Base-by-base conservation (phyloP, 768 basidiomycete species). In the Mycena sanguinolenta region DNA sequence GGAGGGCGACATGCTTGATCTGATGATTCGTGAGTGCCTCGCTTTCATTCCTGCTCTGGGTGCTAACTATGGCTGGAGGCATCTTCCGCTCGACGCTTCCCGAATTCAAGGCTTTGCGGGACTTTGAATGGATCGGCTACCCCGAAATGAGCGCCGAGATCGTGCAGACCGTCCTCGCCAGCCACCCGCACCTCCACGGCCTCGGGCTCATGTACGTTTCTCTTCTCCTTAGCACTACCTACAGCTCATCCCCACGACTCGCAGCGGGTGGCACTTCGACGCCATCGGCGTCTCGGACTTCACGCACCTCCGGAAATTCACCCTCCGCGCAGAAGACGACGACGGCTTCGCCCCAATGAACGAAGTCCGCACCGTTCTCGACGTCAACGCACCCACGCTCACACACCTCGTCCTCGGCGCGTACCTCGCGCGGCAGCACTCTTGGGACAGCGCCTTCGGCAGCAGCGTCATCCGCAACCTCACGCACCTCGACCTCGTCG, bases 81-180 rank as follows among this genome's bases (percentile, higher is more conserved):
- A 87, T 91, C 53, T 90, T 92, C 78, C 86, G 86, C 64, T 88
- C 86, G 12, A 86, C 90, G 2, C 82, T 92, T 17, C 90, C 90
- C 1, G 88, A 88, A 50, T 91, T 92, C 79, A 89, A 82, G 67
- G 85, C 86, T 10, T 80, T 92, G 14, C 75, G 82, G 16, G 90
- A 91, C 70, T 91, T 92, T 74, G 91, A 92, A 78, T 92, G 91
- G 91, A 91, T 92, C n/a, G 91, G 91, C 7, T 92, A 92, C 74
- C 91, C 91, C 1, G 91, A 92, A 75, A 81, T 92, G 79, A 84
- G 88, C 13, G 88, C 84, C n/a, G 90, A 91, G 61, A 89, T 90
- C 84, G 90, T 92, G 0, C 84, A 90, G 73, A 85, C 84, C 12
- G 82, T 92, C 6, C 79, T 90, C 16, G 78, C 82, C 8, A 86